Evolutionary conservation across 441 rosid genomes (phyloP), one percentile per base, ranked within the genome.

Genomic region (Macaranga tanarius): DNA sequence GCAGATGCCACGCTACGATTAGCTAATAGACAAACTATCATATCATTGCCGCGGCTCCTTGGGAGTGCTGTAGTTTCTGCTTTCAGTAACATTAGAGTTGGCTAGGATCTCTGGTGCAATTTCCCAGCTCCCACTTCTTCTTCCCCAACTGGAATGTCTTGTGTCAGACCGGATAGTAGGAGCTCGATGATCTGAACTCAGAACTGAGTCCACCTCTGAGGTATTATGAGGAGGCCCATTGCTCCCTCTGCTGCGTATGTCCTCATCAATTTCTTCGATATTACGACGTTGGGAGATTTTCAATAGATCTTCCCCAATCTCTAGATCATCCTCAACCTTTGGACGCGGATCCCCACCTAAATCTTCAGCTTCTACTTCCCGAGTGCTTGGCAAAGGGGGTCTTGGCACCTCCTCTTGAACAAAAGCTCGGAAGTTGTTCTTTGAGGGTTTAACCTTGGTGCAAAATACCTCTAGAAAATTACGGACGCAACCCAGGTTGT

Each of bases 281-380:
- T 87, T 87, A 60, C 86, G 90, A 28, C 90, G 88, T 65, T 90
- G 91, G 20, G 95, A 88, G 71, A 89, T 85, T 79, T 90, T 90
- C 77, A 89, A 62, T 22, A 92, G 80, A 80, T 91, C 96, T 77
- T 95, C 96, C 23, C 91, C 88, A 20, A 89, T 92, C 50, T 85
- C 97, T 72, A 88, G 77, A 82, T 90, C 96, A 47, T 92, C 97
- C 76, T 92, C 91, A 26, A 92, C 97, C 87, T 95, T 95, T 17
- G 86, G 73, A 48, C 97, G 95, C 50, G 80, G 87, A 76, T 89
- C 89, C 67, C 80, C 91, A 10, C 79, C 71, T 4, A 48, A 34
- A 63, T 82, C 95, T 74, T 84, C 90, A 15, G 73, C 78, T 44
- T 84, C 84, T 71, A 85, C 67, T 79, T 82, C 89, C 75, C 84